A percentile compares a stretch with the other conserved stretches of the same genome.
These are phyloP conservation scores for Rubia balearica DNA, from an alignment of 305 asterid species.

Conservation along the genomic window DNA sequence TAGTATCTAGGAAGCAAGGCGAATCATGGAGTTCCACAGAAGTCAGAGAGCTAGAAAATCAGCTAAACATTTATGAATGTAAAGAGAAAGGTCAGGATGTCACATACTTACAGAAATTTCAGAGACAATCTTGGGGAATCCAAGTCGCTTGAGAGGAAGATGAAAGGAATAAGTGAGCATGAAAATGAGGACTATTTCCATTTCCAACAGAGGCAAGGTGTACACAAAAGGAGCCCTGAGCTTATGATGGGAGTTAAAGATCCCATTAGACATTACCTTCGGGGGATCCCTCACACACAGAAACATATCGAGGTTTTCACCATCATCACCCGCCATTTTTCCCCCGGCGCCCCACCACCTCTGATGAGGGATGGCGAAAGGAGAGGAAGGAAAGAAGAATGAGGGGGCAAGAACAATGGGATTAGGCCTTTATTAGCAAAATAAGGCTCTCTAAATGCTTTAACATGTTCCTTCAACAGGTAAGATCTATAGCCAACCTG, in stretches of 20 bases:
- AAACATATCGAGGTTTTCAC: background rate
- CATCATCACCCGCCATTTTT: background rate
- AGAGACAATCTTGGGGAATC: conserved; percentile 21
- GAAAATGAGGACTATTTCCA: conserved; percentile 19
- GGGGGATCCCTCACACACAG: conserved; percentile 10
- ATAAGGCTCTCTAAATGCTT: background rate
- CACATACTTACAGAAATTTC: conserved; percentile 17
- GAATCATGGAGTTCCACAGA: background rate
- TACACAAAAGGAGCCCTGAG: conserved; percentile 13
- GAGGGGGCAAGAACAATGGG: background rate
- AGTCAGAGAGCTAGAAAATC: background rate
- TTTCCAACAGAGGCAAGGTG: conserved; percentile 20
- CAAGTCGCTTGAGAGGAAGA: conserved; percentile 19
- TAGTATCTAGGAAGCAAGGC: background rate
- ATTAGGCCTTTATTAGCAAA: background rate
- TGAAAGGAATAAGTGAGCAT: conserved; percentile 19
- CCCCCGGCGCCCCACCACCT: conserved; percentile 4
- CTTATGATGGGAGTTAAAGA: background rate
- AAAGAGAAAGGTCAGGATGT: background rate
- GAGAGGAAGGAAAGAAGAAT: background rate
- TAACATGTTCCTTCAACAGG: background rate
- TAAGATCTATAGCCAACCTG: background rate
- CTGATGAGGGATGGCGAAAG: background rate
- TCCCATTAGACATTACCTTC: background rate
- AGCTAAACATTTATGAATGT: background rate